These are phyloP conservation scores for Pseudogymnoascus pannorum DNA, from an alignment of 2,329 filamentous ascomycete genomes.

Conservation along the genomic window DNA sequence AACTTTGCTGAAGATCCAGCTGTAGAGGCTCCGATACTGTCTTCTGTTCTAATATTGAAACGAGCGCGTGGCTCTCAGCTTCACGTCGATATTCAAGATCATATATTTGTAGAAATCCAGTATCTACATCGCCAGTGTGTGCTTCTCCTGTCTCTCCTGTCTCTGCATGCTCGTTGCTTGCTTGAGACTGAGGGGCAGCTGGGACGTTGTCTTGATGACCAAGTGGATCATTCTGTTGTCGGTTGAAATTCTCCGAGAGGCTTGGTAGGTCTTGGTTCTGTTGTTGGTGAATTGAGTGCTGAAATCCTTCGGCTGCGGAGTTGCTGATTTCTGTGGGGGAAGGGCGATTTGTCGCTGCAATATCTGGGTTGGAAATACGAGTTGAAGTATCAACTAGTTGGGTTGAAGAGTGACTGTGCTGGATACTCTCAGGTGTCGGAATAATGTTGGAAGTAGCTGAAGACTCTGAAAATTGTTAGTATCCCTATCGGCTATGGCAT, in stretches of 20 bases:
- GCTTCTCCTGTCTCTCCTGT: background rate
- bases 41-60: slow-evolving; percentile 20
- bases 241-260: background rate
- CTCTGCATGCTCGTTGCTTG: slow-evolving; percentile 2
- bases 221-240: background rate
- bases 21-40: slow-evolving; percentile 16
- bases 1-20: slow-evolving; percentile 32
- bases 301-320: background rate
- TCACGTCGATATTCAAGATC: slow-evolving; percentile 20
- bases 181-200: background rate
- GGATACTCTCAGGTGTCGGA: background rate
- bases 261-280: background rate
- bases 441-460: background rate
- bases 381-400: background rate
- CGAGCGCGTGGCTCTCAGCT: slow-evolving; percentile 26
- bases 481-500: background rate
- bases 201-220: background rate
- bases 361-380: background rate
- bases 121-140: slow-evolving; percentile 1
- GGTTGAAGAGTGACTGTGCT: background rate
- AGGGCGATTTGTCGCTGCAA: background rate
- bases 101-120: background rate
- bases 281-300: background rate
- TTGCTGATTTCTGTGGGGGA: background rate
- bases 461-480: background rate